phyloP scores from a whole-genome alignment of 805 yeast genomes.

The Tetrapisispora pingtungensis region DNA sequence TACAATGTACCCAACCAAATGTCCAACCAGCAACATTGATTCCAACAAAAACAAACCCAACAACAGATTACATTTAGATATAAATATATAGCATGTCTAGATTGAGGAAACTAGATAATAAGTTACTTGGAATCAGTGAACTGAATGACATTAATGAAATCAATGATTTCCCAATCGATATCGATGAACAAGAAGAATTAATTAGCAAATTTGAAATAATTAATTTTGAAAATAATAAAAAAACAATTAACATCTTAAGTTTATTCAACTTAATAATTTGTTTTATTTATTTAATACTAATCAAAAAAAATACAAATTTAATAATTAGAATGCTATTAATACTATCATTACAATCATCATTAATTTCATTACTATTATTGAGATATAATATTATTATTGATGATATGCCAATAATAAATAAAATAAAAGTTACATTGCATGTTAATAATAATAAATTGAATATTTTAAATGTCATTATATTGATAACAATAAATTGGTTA shows the following conservation, averaged over 20 bases:
- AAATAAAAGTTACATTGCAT: conserved; percentile 7
- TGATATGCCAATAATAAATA: conserved; percentile 11
- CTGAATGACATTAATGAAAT: conserved; percentile 8
- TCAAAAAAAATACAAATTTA: conserved; percentile 1
- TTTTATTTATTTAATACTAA: conserved; percentile 57
- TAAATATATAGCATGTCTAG: conserved; percentile 15
- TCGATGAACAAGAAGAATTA: conserved; percentile 27
- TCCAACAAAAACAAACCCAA: too few relatives aligned
- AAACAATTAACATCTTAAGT: conserved; percentile 13
- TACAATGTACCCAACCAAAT: too few relatives aligned
- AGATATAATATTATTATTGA: conserved; percentile 19
- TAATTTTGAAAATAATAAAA: conserved; percentile 13
- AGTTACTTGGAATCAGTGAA: conserved; percentile 6
- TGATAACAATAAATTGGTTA: conserved; percentile 22
- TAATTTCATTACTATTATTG: conserved; percentile 19
- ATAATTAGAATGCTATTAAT: conserved; percentile 8
- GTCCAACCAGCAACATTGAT: too few relatives aligned
- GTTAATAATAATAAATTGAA: conserved; percentile 15
- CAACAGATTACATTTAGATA: too few relatives aligned
- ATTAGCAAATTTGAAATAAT: conserved; percentile 19
- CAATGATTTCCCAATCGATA: conserved; percentile 18
- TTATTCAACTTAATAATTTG: conserved; percentile 69
- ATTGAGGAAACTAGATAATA: conserved; percentile 14
- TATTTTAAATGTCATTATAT: conserved; percentile 14
- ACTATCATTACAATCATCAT: conserved; percentile 17